Conservation (phyloP, 2,329 filamentous ascomycete genomes). For the Podosphaera fusca region DNA sequence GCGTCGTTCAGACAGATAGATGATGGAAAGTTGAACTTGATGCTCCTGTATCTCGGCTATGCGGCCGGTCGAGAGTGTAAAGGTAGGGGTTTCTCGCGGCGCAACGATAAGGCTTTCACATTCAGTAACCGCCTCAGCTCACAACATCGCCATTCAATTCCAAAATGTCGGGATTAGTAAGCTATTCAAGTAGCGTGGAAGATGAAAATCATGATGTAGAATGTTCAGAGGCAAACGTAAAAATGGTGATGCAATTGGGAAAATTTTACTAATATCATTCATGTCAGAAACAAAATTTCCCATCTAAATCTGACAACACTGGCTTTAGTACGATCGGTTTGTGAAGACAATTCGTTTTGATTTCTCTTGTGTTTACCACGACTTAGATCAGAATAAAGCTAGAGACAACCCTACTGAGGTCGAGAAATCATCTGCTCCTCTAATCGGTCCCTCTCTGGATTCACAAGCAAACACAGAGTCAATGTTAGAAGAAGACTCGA, state of each 20-base stretch:
- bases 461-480: slow-evolving; percentile 5
- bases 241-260: not conserved
- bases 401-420: not conserved
- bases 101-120: not conserved
- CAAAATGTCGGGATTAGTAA: slow-evolving; percentile 17
- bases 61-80: not conserved
- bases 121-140: too few relatives aligned
- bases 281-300: not conserved
- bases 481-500: not conserved
- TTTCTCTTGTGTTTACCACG: not conserved
- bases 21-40: too few relatives aligned
- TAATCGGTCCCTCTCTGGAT: slow-evolving; percentile 12
- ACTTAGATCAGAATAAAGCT: not conserved
- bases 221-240: slow-evolving; percentile 7
- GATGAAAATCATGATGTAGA: slow-evolving; percentile 9
- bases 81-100: not conserved
- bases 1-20: too few relatives aligned
- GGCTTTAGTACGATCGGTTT: not conserved
- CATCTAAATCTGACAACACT: not conserved
- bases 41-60: too few relatives aligned
- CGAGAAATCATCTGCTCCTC: slow-evolving; percentile 7
- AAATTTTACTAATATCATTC: not conserved
- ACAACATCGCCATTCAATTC: not conserved
- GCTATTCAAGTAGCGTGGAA: slow-evolving; percentile 20
- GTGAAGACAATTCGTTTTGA: not conserved